Conservation (phyloP, 75 land plant genomes). For the Cupressus sempervirens region DNA sequence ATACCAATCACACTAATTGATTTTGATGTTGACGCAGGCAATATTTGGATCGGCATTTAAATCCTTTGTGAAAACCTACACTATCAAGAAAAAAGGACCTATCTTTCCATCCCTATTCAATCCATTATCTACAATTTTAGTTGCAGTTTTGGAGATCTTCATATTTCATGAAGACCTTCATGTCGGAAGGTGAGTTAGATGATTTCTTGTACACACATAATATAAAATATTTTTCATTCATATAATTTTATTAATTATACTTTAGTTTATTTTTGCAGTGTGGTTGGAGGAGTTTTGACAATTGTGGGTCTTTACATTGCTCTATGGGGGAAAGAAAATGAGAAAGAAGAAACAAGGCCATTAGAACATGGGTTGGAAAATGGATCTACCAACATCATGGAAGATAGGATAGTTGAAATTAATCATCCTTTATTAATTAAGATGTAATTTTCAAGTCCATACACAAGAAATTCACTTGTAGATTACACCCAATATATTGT, state of each 20-base stretch:
- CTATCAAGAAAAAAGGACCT: constrained; percentile 8
- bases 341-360: background rate
- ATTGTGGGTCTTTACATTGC: background rate
- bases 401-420: background rate
- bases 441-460: too few relatives aligned
- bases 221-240: too few relatives aligned
- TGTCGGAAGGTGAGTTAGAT: constrained; percentile 17
- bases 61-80: constrained; percentile 5
- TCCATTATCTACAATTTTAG: constrained; percentile 4
- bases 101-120: constrained; percentile 10
- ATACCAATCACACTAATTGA: background rate
- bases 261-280: background rate
- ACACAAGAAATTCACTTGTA: too few relatives aligned
- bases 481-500: too few relatives aligned
- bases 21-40: constrained; percentile 1
- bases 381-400: background rate
- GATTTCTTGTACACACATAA: background rate
- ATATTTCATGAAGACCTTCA: background rate
- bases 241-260: too few relatives aligned
- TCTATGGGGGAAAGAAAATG: background rate
- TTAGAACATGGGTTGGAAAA: background rate
- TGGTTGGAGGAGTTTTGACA: constrained; percentile 1
- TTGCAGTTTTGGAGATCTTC: constrained; percentile 7
- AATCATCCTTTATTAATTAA: background rate
- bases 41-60: background rate